A percentile compares a stretch with the other conserved stretches of the same genome.
Conservation (phyloP, 2,329 filamentous ascomycete species). For the Verticillium isaacii region DNA sequence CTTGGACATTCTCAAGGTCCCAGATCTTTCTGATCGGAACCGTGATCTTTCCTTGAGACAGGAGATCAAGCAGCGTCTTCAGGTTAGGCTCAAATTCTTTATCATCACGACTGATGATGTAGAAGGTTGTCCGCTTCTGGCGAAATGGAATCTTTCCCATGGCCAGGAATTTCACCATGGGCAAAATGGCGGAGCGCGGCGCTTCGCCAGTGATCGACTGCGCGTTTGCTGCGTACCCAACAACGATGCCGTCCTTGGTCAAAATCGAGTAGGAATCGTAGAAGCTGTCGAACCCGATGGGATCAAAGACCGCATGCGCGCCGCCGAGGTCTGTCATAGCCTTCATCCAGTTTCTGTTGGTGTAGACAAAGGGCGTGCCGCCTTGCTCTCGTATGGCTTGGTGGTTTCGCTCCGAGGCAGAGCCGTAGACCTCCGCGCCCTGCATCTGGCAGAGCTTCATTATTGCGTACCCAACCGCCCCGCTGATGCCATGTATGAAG, state of each 20-base stretch:
- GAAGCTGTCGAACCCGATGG: slow-evolving; percentile 43
- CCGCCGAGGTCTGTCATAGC: slow-evolving; percentile 39
- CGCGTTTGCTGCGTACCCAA: slow-evolving; percentile 32
- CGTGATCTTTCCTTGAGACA: slow-evolving; percentile 21
- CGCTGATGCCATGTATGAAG: slow-evolving; percentile 45
- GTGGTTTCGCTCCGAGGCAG: slow-evolving; percentile 40
- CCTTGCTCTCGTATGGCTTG: slow-evolving; percentile 28
- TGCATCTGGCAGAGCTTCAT: slow-evolving; percentile 33
- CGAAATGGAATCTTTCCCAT: slow-evolving; percentile 9
- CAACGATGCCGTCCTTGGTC: slow-evolving; percentile 25
- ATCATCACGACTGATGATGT: slow-evolving; percentile 26
- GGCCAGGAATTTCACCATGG: slow-evolving; percentile 26
- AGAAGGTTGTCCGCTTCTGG: slow-evolving; percentile 26
- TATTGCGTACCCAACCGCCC: slow-evolving; percentile 40
- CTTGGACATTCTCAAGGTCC: slow-evolving; percentile 31
- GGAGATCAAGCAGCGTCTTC: slow-evolving; percentile 22
- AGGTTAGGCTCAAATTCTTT: slow-evolving; percentile 23
- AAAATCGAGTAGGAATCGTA: slow-evolving; percentile 44
- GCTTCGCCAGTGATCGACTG: slow-evolving; percentile 21
- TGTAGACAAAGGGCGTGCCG: slow-evolving; percentile 38
- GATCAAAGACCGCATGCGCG: slow-evolving; percentile 40
- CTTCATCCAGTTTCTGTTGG: slow-evolving; percentile 42
- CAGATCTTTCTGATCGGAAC: slow-evolving; percentile 32
- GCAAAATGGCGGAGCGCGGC: slow-evolving; percentile 22
- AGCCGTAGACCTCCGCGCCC: slow-evolving; percentile 43